Conservation (phyloP, 139 green algal species). For the Ulvella scutata region DNA sequence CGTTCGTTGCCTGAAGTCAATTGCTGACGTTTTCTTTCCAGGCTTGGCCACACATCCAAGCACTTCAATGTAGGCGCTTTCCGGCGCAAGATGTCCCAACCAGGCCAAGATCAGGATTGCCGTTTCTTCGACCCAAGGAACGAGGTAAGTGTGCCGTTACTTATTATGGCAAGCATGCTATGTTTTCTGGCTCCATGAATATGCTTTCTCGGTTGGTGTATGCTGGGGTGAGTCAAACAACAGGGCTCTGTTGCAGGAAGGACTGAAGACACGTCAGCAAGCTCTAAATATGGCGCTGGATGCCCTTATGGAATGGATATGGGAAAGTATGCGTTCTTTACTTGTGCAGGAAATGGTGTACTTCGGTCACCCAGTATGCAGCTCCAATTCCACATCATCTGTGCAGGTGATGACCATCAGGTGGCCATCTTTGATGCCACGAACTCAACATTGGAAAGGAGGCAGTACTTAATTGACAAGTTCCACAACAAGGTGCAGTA, state of each 20-base stretch:
- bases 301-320: conserved; percentile 72
- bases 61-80: conserved; percentile 96
- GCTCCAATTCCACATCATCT: neutral
- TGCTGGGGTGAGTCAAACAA: neutral
- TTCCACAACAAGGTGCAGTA: conserved; percentile 71
- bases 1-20: no score
- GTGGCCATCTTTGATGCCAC: conserved; percentile 93
- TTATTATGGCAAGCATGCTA: no score
- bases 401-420: conserved; percentile 41
- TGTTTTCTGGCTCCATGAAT: no score
- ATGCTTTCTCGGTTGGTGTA: no score
- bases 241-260: conserved; percentile 27
- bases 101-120: conserved; percentile 44
- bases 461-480: conserved; percentile 41
- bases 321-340: conserved; percentile 3
- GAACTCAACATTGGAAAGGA: conserved; percentile 70
- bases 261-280: conserved; percentile 44
- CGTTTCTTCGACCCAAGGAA: conserved; percentile 79
- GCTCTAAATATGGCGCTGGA: conserved; percentile 65
- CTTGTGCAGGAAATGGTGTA: neutral
- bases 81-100: conserved; percentile 35
- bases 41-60: conserved; percentile 75
- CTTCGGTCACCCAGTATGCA: neutral
- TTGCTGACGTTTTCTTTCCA: no score
- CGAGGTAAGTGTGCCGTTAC: conserved; percentile 18